Evolutionary conservation across 495 filamentous ascomycete genomes (phyloP).

Genomic region (Amphirosellinia nigrospora): DNA sequence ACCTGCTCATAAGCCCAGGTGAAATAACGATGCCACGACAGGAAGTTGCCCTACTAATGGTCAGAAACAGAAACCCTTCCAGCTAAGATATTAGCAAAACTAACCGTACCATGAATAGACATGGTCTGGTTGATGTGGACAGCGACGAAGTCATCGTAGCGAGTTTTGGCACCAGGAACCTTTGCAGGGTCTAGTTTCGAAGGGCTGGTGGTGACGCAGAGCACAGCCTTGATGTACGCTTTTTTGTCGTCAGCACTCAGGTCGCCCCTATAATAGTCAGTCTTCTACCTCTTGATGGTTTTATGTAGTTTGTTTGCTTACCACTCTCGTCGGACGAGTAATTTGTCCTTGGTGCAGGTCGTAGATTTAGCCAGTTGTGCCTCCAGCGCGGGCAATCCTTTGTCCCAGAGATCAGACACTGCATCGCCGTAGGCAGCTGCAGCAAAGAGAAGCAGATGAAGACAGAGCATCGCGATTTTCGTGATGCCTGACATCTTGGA

Average conservation of each 20-base stretch:
- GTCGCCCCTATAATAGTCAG: constrained; percentile 50
- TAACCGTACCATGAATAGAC: constrained; percentile 63
- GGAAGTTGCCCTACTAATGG: constrained; percentile 60
- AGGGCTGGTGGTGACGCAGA: constrained; percentile 63
- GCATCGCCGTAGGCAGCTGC: constrained; percentile 44
- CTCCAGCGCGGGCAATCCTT: constrained; percentile 48
- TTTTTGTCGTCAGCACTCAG: constrained; percentile 56
- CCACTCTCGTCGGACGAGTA: constrained; percentile 54
- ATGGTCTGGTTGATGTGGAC: constrained; percentile 70
- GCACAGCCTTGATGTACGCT: constrained; percentile 66
- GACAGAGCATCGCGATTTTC: constrained; percentile 1
- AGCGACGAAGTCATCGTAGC: constrained; percentile 73
- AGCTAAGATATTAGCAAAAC: neutral
- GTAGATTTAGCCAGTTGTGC: constrained; percentile 49
- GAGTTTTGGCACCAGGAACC: constrained; percentile 44
- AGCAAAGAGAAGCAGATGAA: constrained; percentile 27
- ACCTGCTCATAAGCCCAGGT: constrained; percentile 67
- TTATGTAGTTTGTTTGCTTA: constrained; percentile 32
- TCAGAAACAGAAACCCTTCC: neutral
- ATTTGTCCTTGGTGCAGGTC: constrained; percentile 54
- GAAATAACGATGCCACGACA: constrained; percentile 76
- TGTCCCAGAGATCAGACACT: constrained; percentile 49
- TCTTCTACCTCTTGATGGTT: neutral
- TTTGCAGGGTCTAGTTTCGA: constrained; percentile 46
- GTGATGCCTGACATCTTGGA: neutral